phyloP scores from a whole-genome alignment of 1,284 basidiomycete genomes.

The Tilletia indica region DNA sequence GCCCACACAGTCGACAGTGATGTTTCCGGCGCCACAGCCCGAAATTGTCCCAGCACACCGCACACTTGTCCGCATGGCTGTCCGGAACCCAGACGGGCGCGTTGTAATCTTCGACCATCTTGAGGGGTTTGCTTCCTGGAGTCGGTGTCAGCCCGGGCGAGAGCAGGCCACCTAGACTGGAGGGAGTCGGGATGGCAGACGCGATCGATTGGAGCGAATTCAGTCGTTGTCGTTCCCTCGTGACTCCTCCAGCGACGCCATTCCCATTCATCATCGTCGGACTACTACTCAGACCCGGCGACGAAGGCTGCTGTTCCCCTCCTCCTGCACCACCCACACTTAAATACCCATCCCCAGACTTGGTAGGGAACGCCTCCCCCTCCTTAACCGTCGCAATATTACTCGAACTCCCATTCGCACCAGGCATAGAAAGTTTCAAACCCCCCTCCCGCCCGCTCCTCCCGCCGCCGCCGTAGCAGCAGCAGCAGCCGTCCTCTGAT shows the following conservation, averaged over 20 bases:
- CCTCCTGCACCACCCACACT: not conserved
- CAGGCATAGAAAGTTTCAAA: not conserved
- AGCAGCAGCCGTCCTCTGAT: not conserved
- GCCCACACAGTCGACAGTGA: slow-evolving; percentile 84
- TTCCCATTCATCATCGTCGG: not conserved
- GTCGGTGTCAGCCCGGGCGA: not conserved
- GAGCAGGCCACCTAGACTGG: slow-evolving; percentile 10
- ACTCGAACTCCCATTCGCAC: not conserved
- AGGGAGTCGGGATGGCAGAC: not conserved
- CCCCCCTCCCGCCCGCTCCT: too few species aligned
- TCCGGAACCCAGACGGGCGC: slow-evolving; percentile 92
- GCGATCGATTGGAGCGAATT: slow-evolving; percentile 17
- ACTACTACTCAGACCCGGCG: not conserved
- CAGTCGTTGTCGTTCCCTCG: not conserved
- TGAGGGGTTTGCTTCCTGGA: slow-evolving; percentile 9
- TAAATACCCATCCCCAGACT: not conserved
- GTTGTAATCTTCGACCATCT: slow-evolving; percentile 76
- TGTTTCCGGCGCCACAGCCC: slow-evolving; percentile 79
- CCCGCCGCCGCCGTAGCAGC: not conserved
- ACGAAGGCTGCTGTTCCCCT: not conserved
- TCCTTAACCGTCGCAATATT: slow-evolving; percentile 4
- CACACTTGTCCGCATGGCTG: slow-evolving; percentile 73
- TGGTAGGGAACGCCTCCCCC: slow-evolving; percentile 10
- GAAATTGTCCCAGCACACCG: slow-evolving; percentile 75
- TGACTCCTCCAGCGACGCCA: not conserved